phyloP scores from a whole-genome alignment of 1,284 basidiomycete genomes.

The Moniliophthora roreri region DNA sequence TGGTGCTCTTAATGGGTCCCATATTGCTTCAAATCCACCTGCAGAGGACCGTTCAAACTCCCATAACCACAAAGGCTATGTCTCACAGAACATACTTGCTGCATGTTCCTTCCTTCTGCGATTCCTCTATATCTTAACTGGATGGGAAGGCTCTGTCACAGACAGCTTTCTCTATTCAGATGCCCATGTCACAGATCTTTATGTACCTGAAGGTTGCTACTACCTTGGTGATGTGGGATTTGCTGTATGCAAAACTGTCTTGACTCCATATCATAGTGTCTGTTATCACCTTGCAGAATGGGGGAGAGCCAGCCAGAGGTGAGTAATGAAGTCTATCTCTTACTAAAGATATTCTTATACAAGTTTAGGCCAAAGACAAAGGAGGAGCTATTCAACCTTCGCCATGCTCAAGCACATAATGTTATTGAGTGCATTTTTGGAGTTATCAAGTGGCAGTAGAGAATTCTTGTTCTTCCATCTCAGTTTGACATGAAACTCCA shows the following conservation, averaged over 20 bases:
- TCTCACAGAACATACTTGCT: conserved; percentile 3
- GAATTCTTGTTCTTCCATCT: not conserved
- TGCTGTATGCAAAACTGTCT: conserved; percentile 26
- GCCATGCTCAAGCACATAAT: conserved; percentile 2
- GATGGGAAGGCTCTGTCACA: conserved; percentile 32
- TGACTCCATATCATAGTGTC: conserved; percentile 30
- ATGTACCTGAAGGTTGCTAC: conserved; percentile 28
- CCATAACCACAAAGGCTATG: conserved; percentile 6
- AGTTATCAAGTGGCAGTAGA: not conserved
- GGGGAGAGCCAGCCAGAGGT: conserved; percentile 20
- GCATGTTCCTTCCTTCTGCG: conserved; percentile 20
- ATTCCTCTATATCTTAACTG: conserved; percentile 29
- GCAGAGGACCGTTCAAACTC: conserved; percentile 1
- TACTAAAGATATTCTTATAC: not conserved
- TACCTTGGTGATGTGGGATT: conserved; percentile 43
- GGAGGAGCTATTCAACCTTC: conserved; percentile 10
- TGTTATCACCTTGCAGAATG: conserved; percentile 35
- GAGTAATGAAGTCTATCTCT: not conserved
- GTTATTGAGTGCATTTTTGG: not conserved
- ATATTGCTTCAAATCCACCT: conserved; percentile 3
- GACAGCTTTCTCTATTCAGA: conserved; percentile 25
- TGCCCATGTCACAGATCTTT: conserved; percentile 24
- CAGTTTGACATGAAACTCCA: not conserved
- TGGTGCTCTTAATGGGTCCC: conserved; percentile 8
- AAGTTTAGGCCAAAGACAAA: conserved; percentile 1